These are phyloP conservation scores for Neurospora africana DNA, from an alignment of 495 filamentous ascomycete genomes.

Conservation along the genomic window DNA sequence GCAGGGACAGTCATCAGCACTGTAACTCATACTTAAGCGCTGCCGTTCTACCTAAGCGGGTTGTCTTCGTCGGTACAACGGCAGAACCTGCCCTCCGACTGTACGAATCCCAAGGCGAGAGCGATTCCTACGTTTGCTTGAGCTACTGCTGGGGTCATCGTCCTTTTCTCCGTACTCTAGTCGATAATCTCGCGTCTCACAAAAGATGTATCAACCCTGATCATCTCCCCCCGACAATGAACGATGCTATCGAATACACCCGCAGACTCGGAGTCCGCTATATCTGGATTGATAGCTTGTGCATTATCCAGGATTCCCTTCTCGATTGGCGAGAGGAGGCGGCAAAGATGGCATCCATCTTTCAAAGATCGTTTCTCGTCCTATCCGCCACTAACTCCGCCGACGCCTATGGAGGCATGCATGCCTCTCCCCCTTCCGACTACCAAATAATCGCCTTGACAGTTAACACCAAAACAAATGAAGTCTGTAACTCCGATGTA, in stretches of 20 bases:
- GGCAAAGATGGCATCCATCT: conserved; percentile 6
- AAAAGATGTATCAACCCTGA: neutral
- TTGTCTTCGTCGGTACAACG: neutral
- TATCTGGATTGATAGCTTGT: neutral
- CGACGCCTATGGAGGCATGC: conserved; percentile 2
- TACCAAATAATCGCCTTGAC: neutral
- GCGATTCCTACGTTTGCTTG: neutral
- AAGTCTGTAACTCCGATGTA: neutral
- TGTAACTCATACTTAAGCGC: neutral
- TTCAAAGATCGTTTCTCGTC: conserved; percentile 3
- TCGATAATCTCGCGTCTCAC: neutral
- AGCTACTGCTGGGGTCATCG: conserved; percentile 6
- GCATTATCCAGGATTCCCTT: neutral
- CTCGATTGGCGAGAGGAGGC: conserved; percentile 9
- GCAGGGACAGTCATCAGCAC: neutral
- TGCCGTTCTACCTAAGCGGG: neutral
- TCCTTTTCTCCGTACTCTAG: neutral
- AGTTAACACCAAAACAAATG: neutral
- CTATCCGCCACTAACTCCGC: conserved; percentile 6
- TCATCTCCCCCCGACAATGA: neutral
- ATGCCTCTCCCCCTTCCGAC: neutral
- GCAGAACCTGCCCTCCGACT: neutral
- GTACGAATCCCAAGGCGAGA: conserved; percentile 1
- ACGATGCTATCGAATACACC: neutral
- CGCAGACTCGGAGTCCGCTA: neutral